Percentiles rank a stretch among this genome's conserved stretches.
Evolutionary conservation across 2,329 filamentous ascomycete species (phyloP).

Genomic region (Periconia macrospinosa): DNA sequence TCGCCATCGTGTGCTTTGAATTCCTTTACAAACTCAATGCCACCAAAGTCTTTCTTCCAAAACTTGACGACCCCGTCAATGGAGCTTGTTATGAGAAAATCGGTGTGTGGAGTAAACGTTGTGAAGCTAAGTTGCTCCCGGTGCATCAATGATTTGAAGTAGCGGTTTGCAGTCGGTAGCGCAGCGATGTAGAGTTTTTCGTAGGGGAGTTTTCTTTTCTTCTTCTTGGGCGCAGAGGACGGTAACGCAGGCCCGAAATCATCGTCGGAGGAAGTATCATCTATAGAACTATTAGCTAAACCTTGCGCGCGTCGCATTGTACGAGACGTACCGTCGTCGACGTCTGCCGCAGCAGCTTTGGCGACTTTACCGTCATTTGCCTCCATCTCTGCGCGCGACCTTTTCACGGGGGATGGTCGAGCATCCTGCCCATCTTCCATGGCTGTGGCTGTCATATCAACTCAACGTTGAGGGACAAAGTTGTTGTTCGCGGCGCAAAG

Average conservation of each 20-base stretch:
- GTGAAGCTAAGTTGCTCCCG: conserved; percentile 89
- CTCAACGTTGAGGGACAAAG: background rate
- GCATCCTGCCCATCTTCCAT: background rate
- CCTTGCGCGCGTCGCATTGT: conserved; percentile 10
- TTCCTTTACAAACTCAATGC: conserved; percentile 97
- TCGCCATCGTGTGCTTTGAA: conserved; percentile 89
- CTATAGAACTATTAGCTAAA: conserved; percentile 16
- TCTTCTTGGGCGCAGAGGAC: conserved; percentile 79
- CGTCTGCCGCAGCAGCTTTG: conserved; percentile 9
- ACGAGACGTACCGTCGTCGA: conserved; percentile 11
- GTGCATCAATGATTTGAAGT: conserved; percentile 98
- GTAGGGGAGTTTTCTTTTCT: conserved; percentile 85
- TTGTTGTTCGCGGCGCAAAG: background rate
- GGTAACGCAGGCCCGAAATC: conserved; percentile 94
- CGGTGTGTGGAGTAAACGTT: conserved; percentile 85
- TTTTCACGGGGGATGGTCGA: conserved; percentile 14
- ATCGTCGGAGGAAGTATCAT: conserved; percentile 66
- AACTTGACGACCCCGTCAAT: conserved; percentile 97
- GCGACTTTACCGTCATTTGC: conserved; percentile 12
- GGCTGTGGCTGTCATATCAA: background rate
- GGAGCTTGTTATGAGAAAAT: conserved; percentile 94
- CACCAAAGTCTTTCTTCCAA: conserved; percentile 92
- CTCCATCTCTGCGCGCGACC: conserved; percentile 26
- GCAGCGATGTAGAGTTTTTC: conserved; percentile 94
- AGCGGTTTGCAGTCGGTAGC: conserved; percentile 76